phyloP scores from a whole-genome alignment of 1,139 yeast genomes.

The Magnusiomyces sp. region DNA sequence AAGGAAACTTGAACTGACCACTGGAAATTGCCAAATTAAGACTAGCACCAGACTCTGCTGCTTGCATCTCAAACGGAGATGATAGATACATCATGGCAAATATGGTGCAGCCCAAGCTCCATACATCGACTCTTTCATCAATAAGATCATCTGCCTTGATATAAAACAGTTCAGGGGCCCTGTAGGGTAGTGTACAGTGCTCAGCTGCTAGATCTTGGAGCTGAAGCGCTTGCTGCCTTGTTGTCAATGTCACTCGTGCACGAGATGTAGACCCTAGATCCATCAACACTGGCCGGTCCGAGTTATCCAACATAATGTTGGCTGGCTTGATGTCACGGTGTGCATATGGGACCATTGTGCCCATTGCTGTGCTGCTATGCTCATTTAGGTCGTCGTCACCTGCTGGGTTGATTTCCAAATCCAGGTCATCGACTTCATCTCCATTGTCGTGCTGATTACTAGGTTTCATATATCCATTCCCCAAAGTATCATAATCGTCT shows the following conservation, averaged over 20 bases:
- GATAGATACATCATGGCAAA: slow-evolving; percentile 69
- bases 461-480: slow-evolving; percentile 22
- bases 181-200: slow-evolving; percentile 76
- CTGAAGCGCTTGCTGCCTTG: slow-evolving; percentile 64
- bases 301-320: slow-evolving; percentile 69
- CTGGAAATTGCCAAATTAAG: slow-evolving; percentile 66
- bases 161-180: slow-evolving; percentile 86
- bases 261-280: slow-evolving; percentile 75
- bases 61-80: slow-evolving; percentile 84
- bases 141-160: slow-evolving; percentile 56
- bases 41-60: slow-evolving; percentile 74
- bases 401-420: slow-evolving; percentile 23
- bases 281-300: slow-evolving; percentile 68
- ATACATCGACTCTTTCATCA: slow-evolving; percentile 72
- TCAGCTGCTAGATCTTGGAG: slow-evolving; percentile 77
- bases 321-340: slow-evolving; percentile 88
- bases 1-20: slow-evolving; percentile 63
- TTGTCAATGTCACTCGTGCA: slow-evolving; percentile 48
- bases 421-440: slow-evolving; percentile 14
- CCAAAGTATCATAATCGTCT: slow-evolving; percentile 17
- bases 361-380: slow-evolving; percentile 37
- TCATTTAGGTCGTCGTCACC: slow-evolving; percentile 21
- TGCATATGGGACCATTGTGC: slow-evolving; percentile 62
- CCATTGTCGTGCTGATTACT: slow-evolving; percentile 17
- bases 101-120: slow-evolving; percentile 84